These are phyloP conservation scores for Ananas comosus DNA, from an alignment of 176 grass and related monocot species.

Conservation along the genomic window DNA sequence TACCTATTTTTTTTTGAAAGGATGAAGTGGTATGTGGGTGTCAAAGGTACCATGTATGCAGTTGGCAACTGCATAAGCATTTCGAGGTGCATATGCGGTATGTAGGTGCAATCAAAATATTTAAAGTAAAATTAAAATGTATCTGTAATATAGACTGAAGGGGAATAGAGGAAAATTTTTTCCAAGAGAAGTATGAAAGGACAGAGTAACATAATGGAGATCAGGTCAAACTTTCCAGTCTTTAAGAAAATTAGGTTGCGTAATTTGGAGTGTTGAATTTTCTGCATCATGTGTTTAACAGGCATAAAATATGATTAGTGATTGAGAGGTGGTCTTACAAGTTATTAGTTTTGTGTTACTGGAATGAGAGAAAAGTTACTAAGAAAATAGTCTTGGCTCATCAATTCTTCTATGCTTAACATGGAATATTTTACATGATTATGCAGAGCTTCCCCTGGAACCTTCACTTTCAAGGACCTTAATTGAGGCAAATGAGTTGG, in stretches of 20 bases:
- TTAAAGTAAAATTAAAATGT: too few relatives aligned
- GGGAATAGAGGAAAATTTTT: too few relatives aligned
- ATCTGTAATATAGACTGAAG: too few relatives aligned
- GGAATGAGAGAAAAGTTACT: background rate
- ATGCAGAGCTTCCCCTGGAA: constrained; percentile 77
- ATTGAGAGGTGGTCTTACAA: background rate
- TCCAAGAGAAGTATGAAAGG: too few relatives aligned
- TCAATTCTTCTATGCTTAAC: background rate
- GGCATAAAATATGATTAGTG: background rate
- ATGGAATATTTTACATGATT: constrained; percentile 1
- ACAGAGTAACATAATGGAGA: too few relatives aligned
- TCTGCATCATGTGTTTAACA: background rate
- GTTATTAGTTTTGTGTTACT: background rate
- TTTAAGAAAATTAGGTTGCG: background rate
- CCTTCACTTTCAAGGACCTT: constrained; percentile 93
- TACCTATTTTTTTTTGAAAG: too few relatives aligned
- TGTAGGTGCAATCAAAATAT: too few relatives aligned
- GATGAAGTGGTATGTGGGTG: too few relatives aligned
- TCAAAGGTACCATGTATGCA: too few relatives aligned
- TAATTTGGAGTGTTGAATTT: background rate
- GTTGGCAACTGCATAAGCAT: too few relatives aligned
- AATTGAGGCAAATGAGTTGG: constrained; percentile 79
- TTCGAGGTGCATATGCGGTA: too few relatives aligned
- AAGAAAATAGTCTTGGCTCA: background rate
- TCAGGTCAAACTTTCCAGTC: too few relatives aligned